Evolutionary conservation across 805 yeast species (phyloP), one percentile per base, ranked within the genome.

Genomic region (Scheffersomyces coipomensis): DNA sequence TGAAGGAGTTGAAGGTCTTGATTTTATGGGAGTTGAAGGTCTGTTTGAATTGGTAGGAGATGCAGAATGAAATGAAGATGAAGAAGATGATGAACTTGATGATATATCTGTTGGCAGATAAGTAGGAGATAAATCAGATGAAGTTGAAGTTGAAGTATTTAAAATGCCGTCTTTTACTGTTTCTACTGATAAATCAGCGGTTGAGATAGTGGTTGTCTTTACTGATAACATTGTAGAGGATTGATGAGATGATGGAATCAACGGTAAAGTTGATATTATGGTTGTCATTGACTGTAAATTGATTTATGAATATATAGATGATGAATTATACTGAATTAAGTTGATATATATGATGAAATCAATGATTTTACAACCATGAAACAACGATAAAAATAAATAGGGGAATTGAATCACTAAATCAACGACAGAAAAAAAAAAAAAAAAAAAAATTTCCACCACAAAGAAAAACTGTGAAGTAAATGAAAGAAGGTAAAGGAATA

Each of bases 41-140:
- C 22, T 8, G 21, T 15, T 12, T 15, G 39, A 19, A 5, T 5
- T 7, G 24, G 39, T 36, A n/a, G 39, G 39, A 36, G 39, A 34
- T 9, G 39, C 29, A 22, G 29, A 36, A 22, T 34, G 26, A 12
- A 34, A 15, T 15, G 34, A 36, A 11, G 29, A 29, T 4, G 18
- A 27, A 10, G 30, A 18, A 15, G 18, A 13, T 5, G 7, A 5
- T 5, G 30, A 7, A 13, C 30, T 27, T n/a, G 30, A 13, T 27
- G 30, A n/a, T 4, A 27, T 27, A 27, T 25, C 29, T 25, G 29
- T 9, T 8, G 29, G 29, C 30, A 27, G 30, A 27, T 27, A 27
- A 13, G 30, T 13, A 4, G 30, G 30, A 13, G 30, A 27, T 13
- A 27, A 15, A 15, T 27, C 30, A 4, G 30, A 27, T 27, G 30